phyloP scores from a whole-genome alignment of 78 protist species.

The Reticulomyxa filosa region DNA sequence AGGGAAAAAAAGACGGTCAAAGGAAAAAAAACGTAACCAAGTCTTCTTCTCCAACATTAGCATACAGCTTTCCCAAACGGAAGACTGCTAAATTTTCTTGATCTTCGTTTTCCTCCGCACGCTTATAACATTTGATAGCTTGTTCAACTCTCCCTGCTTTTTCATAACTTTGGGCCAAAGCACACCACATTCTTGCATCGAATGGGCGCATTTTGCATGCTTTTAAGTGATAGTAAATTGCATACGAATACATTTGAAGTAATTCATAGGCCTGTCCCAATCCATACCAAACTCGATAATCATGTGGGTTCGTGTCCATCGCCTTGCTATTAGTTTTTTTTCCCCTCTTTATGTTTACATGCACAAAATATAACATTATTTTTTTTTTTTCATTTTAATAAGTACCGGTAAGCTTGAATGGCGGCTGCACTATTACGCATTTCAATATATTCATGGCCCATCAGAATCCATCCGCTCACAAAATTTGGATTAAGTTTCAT shows the following conservation, averaged over 20 bases:
- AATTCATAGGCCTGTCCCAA: constrained; percentile 80
- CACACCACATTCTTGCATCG: constrained; percentile 10
- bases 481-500: constrained; percentile 18
- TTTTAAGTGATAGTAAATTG: constrained; percentile 61
- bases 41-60: too few species aligned
- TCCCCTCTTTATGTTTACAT: too few species aligned
- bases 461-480: constrained; percentile 76
- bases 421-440: constrained; percentile 61
- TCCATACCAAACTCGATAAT: constrained; percentile 91
- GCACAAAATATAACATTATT: too few species aligned
- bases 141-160: background rate
- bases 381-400: too few species aligned
- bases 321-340: too few species aligned
- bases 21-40: too few species aligned
- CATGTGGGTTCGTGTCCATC: constrained; percentile 29
- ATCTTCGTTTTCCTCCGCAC: background rate
- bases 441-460: constrained; percentile 80
- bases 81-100: too few species aligned
- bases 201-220: constrained; percentile 37
- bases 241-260: constrained; percentile 45
- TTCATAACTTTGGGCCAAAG: background rate
- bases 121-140: constrained; percentile 7
- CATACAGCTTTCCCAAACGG: too few species aligned
- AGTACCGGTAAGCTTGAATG: constrained; percentile 76
- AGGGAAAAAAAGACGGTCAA: too few species aligned